A percentile compares a stretch with the other conserved stretches of the same genome.
These are phyloP conservation scores for Sphenostylis stenocarpa DNA, from an alignment of 306 rosid species.

Conservation along the genomic window DNA sequence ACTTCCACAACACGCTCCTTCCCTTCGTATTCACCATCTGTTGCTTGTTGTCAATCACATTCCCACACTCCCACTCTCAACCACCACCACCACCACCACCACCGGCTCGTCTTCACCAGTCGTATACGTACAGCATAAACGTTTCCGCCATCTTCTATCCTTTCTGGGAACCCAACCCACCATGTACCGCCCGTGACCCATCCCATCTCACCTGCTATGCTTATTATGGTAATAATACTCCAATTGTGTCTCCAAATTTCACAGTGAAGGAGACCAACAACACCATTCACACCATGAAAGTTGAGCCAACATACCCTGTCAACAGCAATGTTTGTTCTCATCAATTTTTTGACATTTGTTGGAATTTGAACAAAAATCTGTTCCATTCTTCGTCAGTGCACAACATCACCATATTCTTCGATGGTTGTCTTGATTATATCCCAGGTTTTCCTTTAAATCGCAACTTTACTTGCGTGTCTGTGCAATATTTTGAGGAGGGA, in stretches of 20 bases:
- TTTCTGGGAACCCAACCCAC: slow-evolving; percentile 25
- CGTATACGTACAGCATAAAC: slow-evolving; percentile 23
- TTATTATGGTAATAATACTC: not conserved
- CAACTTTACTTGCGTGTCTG: not conserved
- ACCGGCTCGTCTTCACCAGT: rapidly evolving
- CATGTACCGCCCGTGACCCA: slow-evolving; percentile 1
- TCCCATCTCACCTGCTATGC: slow-evolving; percentile 6
- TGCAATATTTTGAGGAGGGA: too few species aligned
- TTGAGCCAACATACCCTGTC: slow-evolving; percentile 3
- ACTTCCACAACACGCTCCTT: not conserved
- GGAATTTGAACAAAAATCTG: not conserved
- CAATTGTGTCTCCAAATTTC: not conserved
- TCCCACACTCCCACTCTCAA: not conserved
- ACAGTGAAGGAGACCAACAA: not conserved
- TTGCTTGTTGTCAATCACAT: not conserved
- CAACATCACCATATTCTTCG: not conserved
- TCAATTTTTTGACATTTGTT: too few species aligned
- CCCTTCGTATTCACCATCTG: not conserved
- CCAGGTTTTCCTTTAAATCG: too few species aligned
- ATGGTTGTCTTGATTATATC: too few species aligned
- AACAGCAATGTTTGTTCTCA: not conserved
- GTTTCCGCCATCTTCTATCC: slow-evolving; percentile 33
- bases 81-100: not conserved
- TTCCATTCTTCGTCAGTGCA: not conserved
- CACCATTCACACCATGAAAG: slow-evolving; percentile 1